phyloP scores from a whole-genome alignment of 108 stramenopile species.

The Cyclotella sp. region DNA sequence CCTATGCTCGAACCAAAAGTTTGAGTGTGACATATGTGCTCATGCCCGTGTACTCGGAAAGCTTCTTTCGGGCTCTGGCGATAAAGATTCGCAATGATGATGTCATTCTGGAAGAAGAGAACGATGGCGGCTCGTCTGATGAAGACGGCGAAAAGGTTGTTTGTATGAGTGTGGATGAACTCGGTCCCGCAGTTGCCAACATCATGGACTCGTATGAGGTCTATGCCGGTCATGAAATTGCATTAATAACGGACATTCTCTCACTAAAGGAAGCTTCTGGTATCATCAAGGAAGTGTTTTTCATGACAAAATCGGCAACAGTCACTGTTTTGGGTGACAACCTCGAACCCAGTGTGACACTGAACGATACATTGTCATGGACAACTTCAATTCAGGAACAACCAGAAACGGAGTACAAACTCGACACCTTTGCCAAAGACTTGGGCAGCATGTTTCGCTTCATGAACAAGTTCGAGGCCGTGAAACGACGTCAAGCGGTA shows the following conservation, averaged over 20 bases:
- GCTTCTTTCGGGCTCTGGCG: constrained; percentile 42
- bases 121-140: background rate
- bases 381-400: constrained; percentile 20
- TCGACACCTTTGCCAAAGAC: constrained; percentile 65
- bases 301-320: constrained; percentile 5
- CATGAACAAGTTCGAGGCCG: constrained; percentile 46
- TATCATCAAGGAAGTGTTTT: constrained; percentile 45
- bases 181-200: constrained; percentile 65
- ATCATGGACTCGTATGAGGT: constrained; percentile 68
- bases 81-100: constrained; percentile 25
- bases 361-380: constrained; percentile 7
- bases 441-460: constrained; percentile 62
- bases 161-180: constrained; percentile 67
- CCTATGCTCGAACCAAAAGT: constrained; percentile 65
- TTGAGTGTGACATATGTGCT: constrained; percentile 61
- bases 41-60: constrained; percentile 67
- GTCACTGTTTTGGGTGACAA: background rate
- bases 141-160: constrained; percentile 45
- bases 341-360: background rate
- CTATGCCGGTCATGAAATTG: constrained; percentile 72
- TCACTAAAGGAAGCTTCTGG: constrained; percentile 45
- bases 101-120: constrained; percentile 3
- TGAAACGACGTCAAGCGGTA: constrained; percentile 49
- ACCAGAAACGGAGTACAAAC: constrained; percentile 34
- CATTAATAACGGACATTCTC: constrained; percentile 59